Conservation (phyloP, 2,329 filamentous ascomycete genomes). For the Apiospora pterosperma region DNA sequence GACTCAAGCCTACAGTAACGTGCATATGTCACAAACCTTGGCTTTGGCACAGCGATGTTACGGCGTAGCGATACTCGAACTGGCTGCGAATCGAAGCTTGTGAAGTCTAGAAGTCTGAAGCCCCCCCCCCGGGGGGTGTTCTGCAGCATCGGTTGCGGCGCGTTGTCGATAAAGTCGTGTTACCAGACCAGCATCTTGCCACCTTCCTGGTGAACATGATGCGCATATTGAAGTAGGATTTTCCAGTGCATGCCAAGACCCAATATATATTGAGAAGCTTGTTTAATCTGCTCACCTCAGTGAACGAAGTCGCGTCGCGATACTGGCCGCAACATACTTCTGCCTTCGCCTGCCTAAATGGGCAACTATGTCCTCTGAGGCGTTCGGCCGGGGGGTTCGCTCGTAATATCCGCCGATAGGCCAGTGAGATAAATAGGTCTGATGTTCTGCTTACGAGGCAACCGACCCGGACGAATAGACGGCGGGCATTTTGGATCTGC, state of each 20-base stretch:
- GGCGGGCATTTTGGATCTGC: not conserved
- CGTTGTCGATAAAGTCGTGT: not conserved
- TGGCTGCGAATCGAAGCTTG: not conserved
- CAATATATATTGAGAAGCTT: conserved; percentile 1
- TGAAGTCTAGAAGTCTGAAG: not conserved
- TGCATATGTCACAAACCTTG: not conserved
- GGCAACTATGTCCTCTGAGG: not conserved
- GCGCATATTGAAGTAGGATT: not conserved
- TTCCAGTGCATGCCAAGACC: not conserved
- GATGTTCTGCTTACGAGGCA: not conserved
- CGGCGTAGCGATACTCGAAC: not conserved
- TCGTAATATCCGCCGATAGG: conserved; percentile 1
- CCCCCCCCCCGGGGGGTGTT: not conserved
- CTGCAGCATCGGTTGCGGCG: not conserved
- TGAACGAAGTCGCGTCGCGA: not conserved
- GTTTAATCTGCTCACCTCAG: not conserved
- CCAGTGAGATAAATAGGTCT: not conserved
- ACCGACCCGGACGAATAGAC: not conserved
- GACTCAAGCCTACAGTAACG: not conserved
- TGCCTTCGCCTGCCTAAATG: not conserved
- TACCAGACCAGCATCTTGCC: not conserved
- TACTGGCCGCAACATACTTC: not conserved
- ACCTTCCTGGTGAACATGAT: conserved; percentile 1
- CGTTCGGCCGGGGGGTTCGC: not conserved
- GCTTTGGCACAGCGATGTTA: not conserved